Evolutionary conservation across 257 asterid species (phyloP).

Genomic region (Vinca minor): DNA sequence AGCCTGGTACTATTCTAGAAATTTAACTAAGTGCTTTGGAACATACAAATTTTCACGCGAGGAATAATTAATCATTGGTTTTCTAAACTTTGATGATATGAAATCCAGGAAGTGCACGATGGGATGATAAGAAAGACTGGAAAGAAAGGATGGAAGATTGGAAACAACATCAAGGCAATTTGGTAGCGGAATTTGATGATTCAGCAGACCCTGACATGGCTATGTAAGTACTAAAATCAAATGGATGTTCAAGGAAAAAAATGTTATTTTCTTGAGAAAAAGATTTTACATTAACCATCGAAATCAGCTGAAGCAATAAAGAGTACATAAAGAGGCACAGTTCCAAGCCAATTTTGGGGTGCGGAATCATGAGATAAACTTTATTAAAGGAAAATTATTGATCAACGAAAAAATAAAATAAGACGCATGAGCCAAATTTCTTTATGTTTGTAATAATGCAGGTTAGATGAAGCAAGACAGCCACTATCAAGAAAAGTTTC

Average conservation of each 20-base stretch:
- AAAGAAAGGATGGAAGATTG: constrained; percentile 96
- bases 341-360: no score
- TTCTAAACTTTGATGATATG: background rate
- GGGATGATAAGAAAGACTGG: constrained; percentile 90
- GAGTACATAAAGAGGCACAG: no score
- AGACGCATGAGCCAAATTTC: background rate
- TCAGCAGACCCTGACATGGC: constrained; percentile 65
- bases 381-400: no score
- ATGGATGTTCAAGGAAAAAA: background rate
- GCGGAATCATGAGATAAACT: no score
- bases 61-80: no score
- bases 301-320: no score
- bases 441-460: constrained; percentile 30
- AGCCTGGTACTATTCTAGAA: constrained; percentile 35
- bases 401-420: background rate
- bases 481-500: constrained; percentile 92
- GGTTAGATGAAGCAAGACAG: constrained; percentile 89
- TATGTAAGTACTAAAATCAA: constrained; percentile 33
- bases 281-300: no score
- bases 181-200: constrained; percentile 60
- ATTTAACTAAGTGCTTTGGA: background rate
- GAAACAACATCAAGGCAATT: constrained; percentile 82
- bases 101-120: constrained; percentile 61
- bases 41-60: background rate
- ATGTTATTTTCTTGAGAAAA: no score